A percentile compares a stretch with the other conserved stretches of the same genome.
Conservation (phyloP, 192 early-diverging fungal genomes). For the Dissophora globulifera region DNA sequence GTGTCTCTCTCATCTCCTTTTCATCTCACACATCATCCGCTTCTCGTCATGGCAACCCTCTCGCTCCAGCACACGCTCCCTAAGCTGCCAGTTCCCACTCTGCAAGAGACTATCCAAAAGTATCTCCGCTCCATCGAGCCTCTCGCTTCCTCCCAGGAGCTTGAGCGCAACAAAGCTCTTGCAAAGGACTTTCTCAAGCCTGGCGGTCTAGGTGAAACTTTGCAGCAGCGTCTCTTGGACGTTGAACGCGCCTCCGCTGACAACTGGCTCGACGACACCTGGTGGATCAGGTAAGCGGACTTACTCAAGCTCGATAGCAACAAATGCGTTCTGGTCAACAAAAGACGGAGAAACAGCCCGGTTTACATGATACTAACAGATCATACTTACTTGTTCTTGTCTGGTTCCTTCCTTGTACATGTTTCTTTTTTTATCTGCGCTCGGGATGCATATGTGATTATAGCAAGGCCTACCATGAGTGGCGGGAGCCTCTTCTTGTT, state of each 20-base stretch:
- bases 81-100: conserved; percentile 70
- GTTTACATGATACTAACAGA: too few relatives aligned
- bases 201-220: conserved; percentile 55
- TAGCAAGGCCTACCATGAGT: conserved; percentile 77
- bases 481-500: conserved; percentile 83
- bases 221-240: conserved; percentile 72
- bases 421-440: conserved; percentile 1
- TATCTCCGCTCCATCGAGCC: conserved; percentile 71
- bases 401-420: background rate
- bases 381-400: too few relatives aligned
- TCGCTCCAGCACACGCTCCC: conserved; percentile 62
- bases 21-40: background rate
- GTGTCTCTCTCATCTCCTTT: background rate
- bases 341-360: too few relatives aligned
- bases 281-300: conserved; percentile 64
- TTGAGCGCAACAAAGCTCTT: conserved; percentile 54
- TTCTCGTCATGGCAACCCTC: conserved; percentile 44
- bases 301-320: background rate
- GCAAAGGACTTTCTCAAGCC: conserved; percentile 63
- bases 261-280: conserved; percentile 78
- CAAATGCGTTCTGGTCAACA: background rate
- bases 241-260: conserved; percentile 66
- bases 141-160: conserved; percentile 59
- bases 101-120: conserved; percentile 64
- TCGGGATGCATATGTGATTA: background rate